Base-by-base conservation (phyloP, 257 asterid species). In the Nemophila menziesii region DNA sequence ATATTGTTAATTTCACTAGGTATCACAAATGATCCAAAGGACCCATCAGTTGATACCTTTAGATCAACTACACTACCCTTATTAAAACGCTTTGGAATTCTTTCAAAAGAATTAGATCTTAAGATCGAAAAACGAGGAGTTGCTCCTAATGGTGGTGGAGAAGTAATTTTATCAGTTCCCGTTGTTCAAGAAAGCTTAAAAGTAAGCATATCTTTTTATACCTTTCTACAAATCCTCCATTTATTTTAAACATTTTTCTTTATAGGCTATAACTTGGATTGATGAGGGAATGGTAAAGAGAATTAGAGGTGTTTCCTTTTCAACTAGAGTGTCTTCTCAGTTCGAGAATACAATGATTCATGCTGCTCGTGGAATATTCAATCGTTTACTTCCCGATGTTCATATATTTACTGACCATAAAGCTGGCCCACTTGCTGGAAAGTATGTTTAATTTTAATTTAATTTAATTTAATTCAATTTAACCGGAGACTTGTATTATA, bases 241-340 rank as follows among this genome's bases (percentile, higher is more conserved):
- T 29, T n/a, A 17, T 40, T 9, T 36, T 55, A 4, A 23, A 49
- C 15, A 40, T 60, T 48, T 18, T 36, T 23, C 45, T 36, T 22
- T 14, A 40, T 68, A 90, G 96, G 87, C 98, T 47, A 33, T 72
- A 53, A 70, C 70, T 22, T 89, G 95, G 96, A 77, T 58, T 62
- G 96, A 84, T 8, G 94, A 76, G 66, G 98, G 98, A 57, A 59
- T 80, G 94, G 98, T 81, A 56, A 85, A 81, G 81, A 74, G 92
- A 66, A 84, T 89, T 46, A 72, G 96, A 64, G 96, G 96, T 45
- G 56, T 58, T 52, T 59, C 85, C 38, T 89, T 89, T 66, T 89
- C 98, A 27, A 57, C 98, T 22, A 84, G 74, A 61, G 98, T 89
- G 33, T 66, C 93, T 20, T 72, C 52, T 33, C 92, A 81, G 70